Conservation (phyloP, 495 filamentous ascomycete genomes). For the Tuber aestivum region DNA sequence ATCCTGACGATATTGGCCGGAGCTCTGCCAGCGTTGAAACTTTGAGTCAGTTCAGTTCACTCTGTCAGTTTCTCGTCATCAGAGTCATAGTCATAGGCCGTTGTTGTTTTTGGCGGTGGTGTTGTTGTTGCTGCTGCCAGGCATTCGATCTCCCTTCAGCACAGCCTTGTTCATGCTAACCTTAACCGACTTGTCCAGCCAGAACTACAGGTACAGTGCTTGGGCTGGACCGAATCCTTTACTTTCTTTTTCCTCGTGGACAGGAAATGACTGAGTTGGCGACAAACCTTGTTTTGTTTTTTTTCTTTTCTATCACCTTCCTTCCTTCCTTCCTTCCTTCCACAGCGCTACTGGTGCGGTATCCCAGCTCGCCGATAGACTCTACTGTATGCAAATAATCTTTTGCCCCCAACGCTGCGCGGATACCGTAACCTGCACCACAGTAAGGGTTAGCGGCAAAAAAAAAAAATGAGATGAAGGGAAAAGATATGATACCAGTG, state of each 20-base stretch:
- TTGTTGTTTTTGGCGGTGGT: background rate
- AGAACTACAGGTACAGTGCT: no score
- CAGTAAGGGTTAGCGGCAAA: background rate
- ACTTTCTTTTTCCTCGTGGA: background rate
- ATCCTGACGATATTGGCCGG: background rate
- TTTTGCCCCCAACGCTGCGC: background rate
- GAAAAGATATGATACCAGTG: no score
- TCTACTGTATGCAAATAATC: no score
- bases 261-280: slow-evolving; percentile 2
- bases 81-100: background rate
- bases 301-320: no score
- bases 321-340: background rate
- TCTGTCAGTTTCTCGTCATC: background rate
- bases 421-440: background rate
- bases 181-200: background rate
- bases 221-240: background rate
- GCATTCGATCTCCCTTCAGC: background rate
- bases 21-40: slow-evolving; percentile 2
- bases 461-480: background rate
- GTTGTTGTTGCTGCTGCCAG: background rate
- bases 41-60: slow-evolving; percentile 3
- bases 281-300: background rate
- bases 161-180: background rate
- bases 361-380: no score
- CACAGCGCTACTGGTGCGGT: no score